A percentile compares a stretch with the other conserved stretches of the same genome.
phyloP scores from a whole-genome alignment of 2,329 filamentous ascomycete genomes.

The Cladophialophora bantiana region DNA sequence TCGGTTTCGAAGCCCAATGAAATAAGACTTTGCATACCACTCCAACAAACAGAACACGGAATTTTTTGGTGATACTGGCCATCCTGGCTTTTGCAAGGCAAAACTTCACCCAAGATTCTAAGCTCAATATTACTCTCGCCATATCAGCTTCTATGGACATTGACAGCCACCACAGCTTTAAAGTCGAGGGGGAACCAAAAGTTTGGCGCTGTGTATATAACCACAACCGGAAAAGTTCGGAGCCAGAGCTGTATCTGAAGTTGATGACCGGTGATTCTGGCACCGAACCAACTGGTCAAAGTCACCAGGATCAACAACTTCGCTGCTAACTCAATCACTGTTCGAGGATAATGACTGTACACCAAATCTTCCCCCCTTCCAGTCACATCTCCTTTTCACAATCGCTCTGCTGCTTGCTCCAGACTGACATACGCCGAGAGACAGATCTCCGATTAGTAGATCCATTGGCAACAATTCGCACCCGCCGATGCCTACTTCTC shows the following conservation, averaged over 20 bases:
- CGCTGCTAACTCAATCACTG: too few relatives aligned
- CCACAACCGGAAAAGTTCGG: slow-evolving; percentile 1
- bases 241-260: too few relatives aligned
- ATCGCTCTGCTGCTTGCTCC: too few relatives aligned
- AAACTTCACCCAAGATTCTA: not conserved
- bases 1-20: not conserved
- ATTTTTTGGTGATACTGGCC: not conserved
- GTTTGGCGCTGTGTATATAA: not conserved
- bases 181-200: not conserved
- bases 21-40: not conserved
- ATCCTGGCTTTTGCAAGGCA: not conserved
- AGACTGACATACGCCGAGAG: not conserved
- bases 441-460: not conserved
- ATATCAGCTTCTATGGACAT: not conserved
- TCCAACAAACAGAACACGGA: not conserved
- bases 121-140: not conserved
- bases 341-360: too few relatives aligned
- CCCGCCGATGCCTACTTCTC: not conserved
- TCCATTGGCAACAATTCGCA: not conserved
- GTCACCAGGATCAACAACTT: too few relatives aligned
- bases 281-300: too few relatives aligned
- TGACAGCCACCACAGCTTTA: not conserved
- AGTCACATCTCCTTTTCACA: too few relatives aligned
- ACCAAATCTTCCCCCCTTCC: too few relatives aligned
- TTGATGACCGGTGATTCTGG: too few relatives aligned